These are phyloP conservation scores for Verticillium zaregamsianum DNA, from an alignment of 2,329 filamentous ascomycete species.

Conservation along the genomic window DNA sequence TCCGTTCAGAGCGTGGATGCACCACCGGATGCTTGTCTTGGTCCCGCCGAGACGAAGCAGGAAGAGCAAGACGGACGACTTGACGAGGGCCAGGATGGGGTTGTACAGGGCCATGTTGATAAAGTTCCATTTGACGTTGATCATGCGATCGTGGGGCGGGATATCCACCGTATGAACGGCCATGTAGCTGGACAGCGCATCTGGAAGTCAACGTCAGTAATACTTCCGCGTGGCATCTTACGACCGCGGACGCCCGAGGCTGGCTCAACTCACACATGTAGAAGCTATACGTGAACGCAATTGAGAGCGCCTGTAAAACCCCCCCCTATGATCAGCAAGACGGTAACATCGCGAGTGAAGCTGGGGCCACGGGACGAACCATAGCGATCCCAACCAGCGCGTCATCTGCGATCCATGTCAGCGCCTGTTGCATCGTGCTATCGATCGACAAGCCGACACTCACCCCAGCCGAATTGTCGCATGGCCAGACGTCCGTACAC, in stretches of 20 bases:
- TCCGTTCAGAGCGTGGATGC: conserved; percentile 23
- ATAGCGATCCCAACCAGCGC: not conserved
- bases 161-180: not conserved
- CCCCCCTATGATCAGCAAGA: not conserved
- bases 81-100: conserved; percentile 27
- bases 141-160: not conserved
- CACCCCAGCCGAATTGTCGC: too few relatives aligned
- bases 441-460: too few relatives aligned
- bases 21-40: conserved; percentile 25
- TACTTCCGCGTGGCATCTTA: not conserved
- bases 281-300: not conserved
- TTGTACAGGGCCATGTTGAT: conserved; percentile 14
- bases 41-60: conserved; percentile 35
- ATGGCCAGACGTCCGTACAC: too few relatives aligned
- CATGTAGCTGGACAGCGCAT: not conserved
- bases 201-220: not conserved
- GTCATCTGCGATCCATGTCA: too few relatives aligned
- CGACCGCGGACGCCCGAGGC: not conserved
- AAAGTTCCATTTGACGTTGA: not conserved
- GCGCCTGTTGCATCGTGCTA: too few relatives aligned
- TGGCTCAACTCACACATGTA: not conserved
- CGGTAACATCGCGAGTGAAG: not conserved
- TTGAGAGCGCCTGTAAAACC: not conserved
- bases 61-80: conserved; percentile 40
- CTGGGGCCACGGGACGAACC: not conserved